Evolutionary conservation across 257 asterid species (phyloP), one percentile per base, ranked within the genome.

Genomic region (Przewalskia tangutica): DNA sequence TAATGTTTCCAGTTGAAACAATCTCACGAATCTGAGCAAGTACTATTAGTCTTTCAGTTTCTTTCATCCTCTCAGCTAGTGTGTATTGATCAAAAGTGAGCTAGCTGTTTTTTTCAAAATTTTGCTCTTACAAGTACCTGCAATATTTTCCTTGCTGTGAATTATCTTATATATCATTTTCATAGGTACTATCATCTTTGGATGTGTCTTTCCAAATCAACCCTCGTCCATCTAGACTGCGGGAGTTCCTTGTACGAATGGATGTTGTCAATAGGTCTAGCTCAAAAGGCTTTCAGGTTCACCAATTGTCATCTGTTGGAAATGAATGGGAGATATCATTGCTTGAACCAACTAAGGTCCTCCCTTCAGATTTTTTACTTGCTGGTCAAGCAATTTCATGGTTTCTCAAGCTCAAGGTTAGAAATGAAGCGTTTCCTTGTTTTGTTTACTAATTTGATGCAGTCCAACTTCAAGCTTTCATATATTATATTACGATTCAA

Each of bases 331-430:
- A 93, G 83, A 92, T 96, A 82, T 84, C 92, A 59, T 84, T 93
- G 86, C 93, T 96, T 84, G 93, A 89, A 78, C 93, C 96, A 56
- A 76, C 88, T 50, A 79, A 93, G 67, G 80, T 83, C 87, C 78
- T 84, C 84, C 91, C 97, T 44, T 86, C 87, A 83, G 91, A 90
- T 65, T 75, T 82, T 77, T 83, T 96, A 59, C 82, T 85, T 90
- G 95, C 99, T 85, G 99, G 98, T 75, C 97, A 96, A 87, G 97
- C 97, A 32, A 73, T 94, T 73, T 91, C 98, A 42, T 91, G 90
- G 88, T 93, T 93, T 91, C 92, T 96, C 92, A 91, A 90, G 88
- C 92, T 96, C 68, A 94, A 94, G 99, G 99, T 96, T 85, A 84
- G 95, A 86, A 20, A 44, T 20, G 4, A 23, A 42, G 8, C 34